These are phyloP conservation scores for Fusarium chaquense DNA, from an alignment of 2,329 filamentous ascomycete genomes.

Conservation along the genomic window DNA sequence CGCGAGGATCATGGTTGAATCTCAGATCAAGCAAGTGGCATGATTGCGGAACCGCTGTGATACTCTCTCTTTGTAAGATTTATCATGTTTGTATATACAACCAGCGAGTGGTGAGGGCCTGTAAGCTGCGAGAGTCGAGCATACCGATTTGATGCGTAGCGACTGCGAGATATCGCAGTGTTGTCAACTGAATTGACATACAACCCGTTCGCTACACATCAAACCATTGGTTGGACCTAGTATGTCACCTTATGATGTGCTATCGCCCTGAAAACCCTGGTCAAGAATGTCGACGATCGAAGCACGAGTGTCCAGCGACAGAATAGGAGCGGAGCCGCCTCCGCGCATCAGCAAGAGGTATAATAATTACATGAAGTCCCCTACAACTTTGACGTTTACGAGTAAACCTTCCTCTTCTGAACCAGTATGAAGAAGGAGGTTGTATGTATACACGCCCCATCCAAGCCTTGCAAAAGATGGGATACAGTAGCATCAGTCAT, in stretches of 20 bases:
- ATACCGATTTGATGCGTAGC: not conserved
- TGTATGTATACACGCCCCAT: not conserved
- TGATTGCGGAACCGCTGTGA: slow-evolving; percentile 14
- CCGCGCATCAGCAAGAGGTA: not conserved
- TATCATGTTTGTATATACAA: too few species aligned
- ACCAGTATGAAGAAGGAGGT: not conserved
- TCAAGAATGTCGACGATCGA: not conserved
- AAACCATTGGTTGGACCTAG: not conserved
- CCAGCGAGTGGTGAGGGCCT: too few species aligned
- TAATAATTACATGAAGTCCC: not conserved
- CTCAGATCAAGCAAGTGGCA: slow-evolving; percentile 22
- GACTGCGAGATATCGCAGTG: not conserved
- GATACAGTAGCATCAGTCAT: not conserved
- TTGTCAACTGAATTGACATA: not conserved
- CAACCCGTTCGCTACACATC: not conserved
- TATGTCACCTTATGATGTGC: not conserved
- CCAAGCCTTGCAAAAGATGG: not conserved
- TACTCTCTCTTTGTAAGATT: not conserved
- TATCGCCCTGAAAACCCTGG: not conserved
- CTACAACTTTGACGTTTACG: not conserved
- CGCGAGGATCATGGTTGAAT: slow-evolving; percentile 16
- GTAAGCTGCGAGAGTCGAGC: not conserved
- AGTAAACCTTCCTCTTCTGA: not conserved
- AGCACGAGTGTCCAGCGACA: not conserved
- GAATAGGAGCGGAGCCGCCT: not conserved